A percentile compares a stretch with the other conserved stretches of the same genome.
phyloP scores from a whole-genome alignment of 352 stramenopile genomes.

The Phytophthora lateralis region DNA sequence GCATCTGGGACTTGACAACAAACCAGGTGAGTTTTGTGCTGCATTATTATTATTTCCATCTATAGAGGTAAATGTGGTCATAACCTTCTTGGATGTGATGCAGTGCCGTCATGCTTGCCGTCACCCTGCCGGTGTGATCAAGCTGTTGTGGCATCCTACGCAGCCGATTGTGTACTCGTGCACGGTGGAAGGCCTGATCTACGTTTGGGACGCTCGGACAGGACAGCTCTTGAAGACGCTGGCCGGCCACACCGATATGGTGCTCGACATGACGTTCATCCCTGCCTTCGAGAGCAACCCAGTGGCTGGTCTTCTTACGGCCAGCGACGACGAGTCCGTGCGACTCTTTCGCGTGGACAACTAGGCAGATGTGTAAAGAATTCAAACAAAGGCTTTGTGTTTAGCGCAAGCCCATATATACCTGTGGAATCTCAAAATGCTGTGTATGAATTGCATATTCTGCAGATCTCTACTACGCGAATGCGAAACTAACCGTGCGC shows the following conservation, averaged over 20 bases:
- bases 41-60: background rate
- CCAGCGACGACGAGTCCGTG: slow-evolving; percentile 83
- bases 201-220: slow-evolving; percentile 91
- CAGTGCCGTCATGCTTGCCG: slow-evolving; percentile 88
- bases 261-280: slow-evolving; percentile 90
- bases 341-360: slow-evolving; percentile 74
- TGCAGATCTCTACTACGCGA: slow-evolving; percentile 51
- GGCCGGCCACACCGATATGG: slow-evolving; percentile 91
- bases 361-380: slow-evolving; percentile 28
- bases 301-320: slow-evolving; percentile 70
- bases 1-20: slow-evolving; percentile 96
- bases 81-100: slow-evolving; percentile 7
- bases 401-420: slow-evolving; percentile 6
- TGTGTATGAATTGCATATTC: slow-evolving; percentile 44
- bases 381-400: slow-evolving; percentile 12
- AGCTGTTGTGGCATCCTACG: slow-evolving; percentile 90
- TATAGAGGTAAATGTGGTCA: slow-evolving; percentile 3
- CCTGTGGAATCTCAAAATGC: slow-evolving; percentile 31
- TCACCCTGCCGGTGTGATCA: slow-evolving; percentile 90
- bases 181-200: slow-evolving; percentile 90
- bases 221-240: slow-evolving; percentile 79
- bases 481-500: slow-evolving; percentile 49
- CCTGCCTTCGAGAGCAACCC: slow-evolving; percentile 43
- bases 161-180: slow-evolving; percentile 88
- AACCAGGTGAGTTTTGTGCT: slow-evolving; percentile 55